These are phyloP conservation scores for Polysphondylium violaceum DNA, from an alignment of 78 protist genomes.

Conservation along the genomic window DNA sequence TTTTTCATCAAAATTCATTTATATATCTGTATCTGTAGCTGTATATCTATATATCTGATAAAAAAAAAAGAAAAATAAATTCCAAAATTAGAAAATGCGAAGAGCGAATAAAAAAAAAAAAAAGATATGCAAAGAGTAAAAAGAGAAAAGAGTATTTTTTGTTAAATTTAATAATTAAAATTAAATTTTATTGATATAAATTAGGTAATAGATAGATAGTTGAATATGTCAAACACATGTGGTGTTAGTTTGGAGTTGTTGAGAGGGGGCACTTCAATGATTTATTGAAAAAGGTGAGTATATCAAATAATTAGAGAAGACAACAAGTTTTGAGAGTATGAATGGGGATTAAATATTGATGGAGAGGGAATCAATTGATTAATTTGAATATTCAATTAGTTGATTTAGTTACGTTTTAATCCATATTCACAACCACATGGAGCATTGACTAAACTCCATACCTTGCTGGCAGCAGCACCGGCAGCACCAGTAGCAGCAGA, in stretches of 20 bases:
- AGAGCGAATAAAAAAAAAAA: conserved; percentile 2
- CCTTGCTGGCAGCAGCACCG: conserved; percentile 1
- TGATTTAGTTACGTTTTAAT: not conserved
- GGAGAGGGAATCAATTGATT: too few species aligned
- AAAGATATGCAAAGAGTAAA: not conserved
- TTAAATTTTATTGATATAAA: not conserved
- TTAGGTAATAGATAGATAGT: not conserved
- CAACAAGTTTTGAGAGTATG: not conserved
- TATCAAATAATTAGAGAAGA: too few species aligned
- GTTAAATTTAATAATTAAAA: not conserved
- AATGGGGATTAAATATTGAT: too few species aligned
- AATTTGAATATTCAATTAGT: too few species aligned
- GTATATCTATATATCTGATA: not conserved
- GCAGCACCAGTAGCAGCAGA: conserved; percentile 1
- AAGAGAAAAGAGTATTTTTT: not conserved
- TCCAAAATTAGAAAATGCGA: not conserved
- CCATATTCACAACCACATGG: conserved; percentile 41
- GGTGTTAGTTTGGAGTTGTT: not conserved
- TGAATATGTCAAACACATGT: not conserved
- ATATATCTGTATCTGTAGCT: not conserved
- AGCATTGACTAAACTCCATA: conserved; percentile 13
- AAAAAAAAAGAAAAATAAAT: not conserved
- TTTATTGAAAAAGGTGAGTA: too few species aligned
- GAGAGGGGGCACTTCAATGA: too few species aligned
- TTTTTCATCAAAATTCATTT: not conserved